phyloP scores from a whole-genome alignment of 2,329 filamentous ascomycete species.

The Fusarium nanum region DNA sequence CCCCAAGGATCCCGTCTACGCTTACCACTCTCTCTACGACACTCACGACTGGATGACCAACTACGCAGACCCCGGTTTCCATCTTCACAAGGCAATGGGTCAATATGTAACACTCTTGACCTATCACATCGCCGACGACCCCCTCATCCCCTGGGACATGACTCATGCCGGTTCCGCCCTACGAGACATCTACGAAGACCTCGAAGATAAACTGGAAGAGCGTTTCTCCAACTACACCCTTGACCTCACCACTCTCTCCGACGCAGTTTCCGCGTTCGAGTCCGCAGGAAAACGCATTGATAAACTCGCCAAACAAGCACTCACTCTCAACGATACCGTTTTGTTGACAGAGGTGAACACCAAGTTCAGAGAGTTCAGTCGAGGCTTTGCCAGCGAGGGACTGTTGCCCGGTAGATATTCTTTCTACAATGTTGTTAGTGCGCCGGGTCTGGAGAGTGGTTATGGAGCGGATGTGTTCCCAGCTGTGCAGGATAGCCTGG shows the following conservation, averaged over 20 bases:
- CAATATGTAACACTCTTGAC: constrained; percentile 46
- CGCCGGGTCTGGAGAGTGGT: constrained; percentile 25
- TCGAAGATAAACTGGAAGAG: constrained; percentile 23
- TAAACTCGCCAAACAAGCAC: constrained; percentile 1
- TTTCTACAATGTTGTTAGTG: constrained; percentile 35
- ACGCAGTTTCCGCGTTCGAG: constrained; percentile 17
- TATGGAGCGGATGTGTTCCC: constrained; percentile 40
- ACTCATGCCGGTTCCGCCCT: constrained; percentile 19
- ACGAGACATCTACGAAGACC: constrained; percentile 25
- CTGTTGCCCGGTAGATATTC: constrained; percentile 23
- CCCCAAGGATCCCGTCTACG: constrained; percentile 25
- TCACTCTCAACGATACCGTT: constrained; percentile 11
- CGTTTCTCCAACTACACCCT: constrained; percentile 6
- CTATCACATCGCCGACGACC: constrained; percentile 34
- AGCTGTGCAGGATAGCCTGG: constrained; percentile 35
- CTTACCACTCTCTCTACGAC: constrained; percentile 35
- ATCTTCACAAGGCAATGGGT: constrained; percentile 61
- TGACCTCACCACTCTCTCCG: constrained; percentile 8
- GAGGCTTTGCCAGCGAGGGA: constrained; percentile 30
- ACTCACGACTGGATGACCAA: constrained; percentile 63
- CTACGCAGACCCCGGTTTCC: constrained; percentile 63
- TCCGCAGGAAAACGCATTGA: constrained; percentile 11
- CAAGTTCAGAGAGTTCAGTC: constrained; percentile 20
- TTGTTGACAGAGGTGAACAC: constrained; percentile 11
- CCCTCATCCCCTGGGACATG: constrained; percentile 27